A percentile compares a stretch with the other conserved stretches of the same genome.
Conservation (phyloP, 2,329 filamentous ascomycete species). For the Penicillium hordei region DNA sequence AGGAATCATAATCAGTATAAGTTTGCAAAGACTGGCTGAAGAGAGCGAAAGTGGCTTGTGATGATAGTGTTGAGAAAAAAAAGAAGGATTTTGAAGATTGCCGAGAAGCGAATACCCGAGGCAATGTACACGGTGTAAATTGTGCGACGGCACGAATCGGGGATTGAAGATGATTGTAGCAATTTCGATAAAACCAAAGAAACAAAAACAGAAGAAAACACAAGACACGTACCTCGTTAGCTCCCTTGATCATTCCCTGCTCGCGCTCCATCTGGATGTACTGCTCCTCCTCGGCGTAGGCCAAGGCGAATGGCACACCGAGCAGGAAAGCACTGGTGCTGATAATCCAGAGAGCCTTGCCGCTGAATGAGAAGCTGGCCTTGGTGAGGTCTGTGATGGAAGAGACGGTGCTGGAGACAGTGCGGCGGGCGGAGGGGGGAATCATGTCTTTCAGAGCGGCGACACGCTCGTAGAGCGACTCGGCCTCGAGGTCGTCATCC, state of each 20-base stretch:
- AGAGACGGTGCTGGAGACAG: conserved; percentile 60
- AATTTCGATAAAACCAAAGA: background rate
- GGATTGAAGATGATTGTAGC: background rate
- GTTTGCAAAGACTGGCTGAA: background rate
- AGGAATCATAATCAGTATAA: conserved; percentile 15
- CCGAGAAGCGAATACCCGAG: conserved; percentile 2
- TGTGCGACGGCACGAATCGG: background rate
- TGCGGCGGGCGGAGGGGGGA: conserved; percentile 68
- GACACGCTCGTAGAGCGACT: conserved; percentile 66
- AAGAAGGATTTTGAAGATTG: background rate
- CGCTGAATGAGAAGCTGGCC: conserved; percentile 62
- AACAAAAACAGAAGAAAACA: background rate
- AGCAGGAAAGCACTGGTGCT: conserved; percentile 85
- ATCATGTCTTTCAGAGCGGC: conserved; percentile 74
- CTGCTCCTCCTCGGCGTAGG: conserved; percentile 94
- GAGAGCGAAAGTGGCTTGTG: background rate
- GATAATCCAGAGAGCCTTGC: conserved; percentile 87
- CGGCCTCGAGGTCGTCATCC: conserved; percentile 60
- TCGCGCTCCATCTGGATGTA: conserved; percentile 97
- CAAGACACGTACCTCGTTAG: conserved; percentile 65
- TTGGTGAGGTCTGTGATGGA: conserved; percentile 46
- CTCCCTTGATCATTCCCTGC: conserved; percentile 91
- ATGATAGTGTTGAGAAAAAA: background rate
- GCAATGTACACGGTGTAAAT: conserved; percentile 4
- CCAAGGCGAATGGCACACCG: conserved; percentile 89